Base-by-base conservation (phyloP, 768 basidiomycete genomes). In the Lactarius pseudohatsudake region DNA sequence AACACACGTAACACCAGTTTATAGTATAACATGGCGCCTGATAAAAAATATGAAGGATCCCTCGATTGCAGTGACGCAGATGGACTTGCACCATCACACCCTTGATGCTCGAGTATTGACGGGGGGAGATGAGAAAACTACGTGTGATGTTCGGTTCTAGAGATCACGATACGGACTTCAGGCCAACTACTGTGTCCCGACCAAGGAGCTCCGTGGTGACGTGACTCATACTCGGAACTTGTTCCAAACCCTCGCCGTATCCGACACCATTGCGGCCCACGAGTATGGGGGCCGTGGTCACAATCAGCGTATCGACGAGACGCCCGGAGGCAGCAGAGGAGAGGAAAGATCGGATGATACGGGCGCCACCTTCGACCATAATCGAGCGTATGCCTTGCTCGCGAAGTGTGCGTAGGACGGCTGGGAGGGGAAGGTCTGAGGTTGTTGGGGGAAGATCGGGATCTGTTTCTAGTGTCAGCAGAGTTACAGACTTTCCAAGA, bases 281-380 rank as follows among this genome's bases (percentile, higher is more conserved):
- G 18, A 95, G 76, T n/a, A 80, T 82, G 0, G 97, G 97, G 1
- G 96, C 91, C 22, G 93, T 83, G 3, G 97, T 98, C 55, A 98
- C 79, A 55, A 98, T 83, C 22, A 97, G 72, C 15, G 82, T 80
- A 75, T 98, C 91, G 6, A 96, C 81, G 66, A 34, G 74, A 72
- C 47, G 20, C 34, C 55, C 69, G 11, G 61, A 55, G 22, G 47
- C 47, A 20, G 71, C 67, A 30, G 74, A 69, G 47, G 56, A 76
- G 15, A 94, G 77, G 77, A 94, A 92, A 1, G 91, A 86, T 7
- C 82, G 79, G 64, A 99, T 94, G 69, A 99, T 81, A 10, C 79
- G 77, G 10, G 93, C 90, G 18, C 97, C 97, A 61, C 97, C 97
- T 79, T 99, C 97, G 7, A 98, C 91, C 96, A 99, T 99, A 62